These are phyloP conservation scores for Didymella lethalis DNA, from an alignment of 2,329 filamentous ascomycete species.

Conservation along the genomic window DNA sequence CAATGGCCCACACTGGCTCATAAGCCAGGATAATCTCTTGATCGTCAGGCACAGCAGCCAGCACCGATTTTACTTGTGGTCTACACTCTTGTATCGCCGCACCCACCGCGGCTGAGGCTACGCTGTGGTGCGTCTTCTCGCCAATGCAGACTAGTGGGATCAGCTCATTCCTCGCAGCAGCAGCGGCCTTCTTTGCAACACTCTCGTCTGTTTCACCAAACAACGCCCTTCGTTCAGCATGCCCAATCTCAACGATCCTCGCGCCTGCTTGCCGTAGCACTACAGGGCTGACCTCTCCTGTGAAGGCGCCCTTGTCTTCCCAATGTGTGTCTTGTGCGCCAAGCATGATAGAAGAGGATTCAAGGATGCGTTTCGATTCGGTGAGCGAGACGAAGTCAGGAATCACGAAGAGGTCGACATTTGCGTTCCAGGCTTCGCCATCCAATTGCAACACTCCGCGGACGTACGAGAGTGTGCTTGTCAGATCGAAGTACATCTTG, in stretches of 20 bases:
- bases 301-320: conserved; percentile 76
- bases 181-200: conserved; percentile 73
- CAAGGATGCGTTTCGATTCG: conserved; percentile 60
- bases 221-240: conserved; percentile 76
- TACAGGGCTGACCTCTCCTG: conserved; percentile 76
- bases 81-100: conserved; percentile 71
- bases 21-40: conserved; percentile 81
- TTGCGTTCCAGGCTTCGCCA: conserved; percentile 61
- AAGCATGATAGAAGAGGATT: conserved; percentile 63
- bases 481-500: conserved; percentile 81
- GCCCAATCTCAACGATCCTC: conserved; percentile 77
- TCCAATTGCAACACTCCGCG: conserved; percentile 54
- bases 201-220: conserved; percentile 78
- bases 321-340: conserved; percentile 80
- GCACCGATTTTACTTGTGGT: conserved; percentile 69
- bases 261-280: conserved; percentile 73
- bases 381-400: conserved; percentile 77
- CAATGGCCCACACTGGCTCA: conserved; percentile 90
- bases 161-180: conserved; percentile 73
- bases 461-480: conserved; percentile 63
- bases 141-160: conserved; percentile 83
- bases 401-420: conserved; percentile 77
- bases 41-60: conserved; percentile 66
- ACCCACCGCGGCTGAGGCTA: conserved; percentile 60
- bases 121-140: conserved; percentile 64